A percentile compares a stretch with the other conserved stretches of the same genome.
Conservation (phyloP, 2,329 filamentous ascomycete species). For the Cytospora leucostoma region DNA sequence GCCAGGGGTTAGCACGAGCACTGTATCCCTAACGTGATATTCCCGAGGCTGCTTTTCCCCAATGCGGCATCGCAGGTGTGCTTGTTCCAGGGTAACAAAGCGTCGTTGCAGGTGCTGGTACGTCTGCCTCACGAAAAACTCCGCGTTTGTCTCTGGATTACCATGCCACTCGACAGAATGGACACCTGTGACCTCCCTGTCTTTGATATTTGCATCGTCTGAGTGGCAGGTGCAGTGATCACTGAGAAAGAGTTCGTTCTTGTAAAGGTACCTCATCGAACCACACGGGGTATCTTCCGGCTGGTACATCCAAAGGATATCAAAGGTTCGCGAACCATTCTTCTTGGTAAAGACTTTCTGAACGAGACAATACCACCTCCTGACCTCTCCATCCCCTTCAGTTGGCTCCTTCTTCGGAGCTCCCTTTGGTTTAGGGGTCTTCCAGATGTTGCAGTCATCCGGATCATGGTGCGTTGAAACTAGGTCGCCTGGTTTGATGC, state of each 20-base stretch:
- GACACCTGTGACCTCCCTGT: conserved; percentile 57
- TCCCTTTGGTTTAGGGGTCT: not conserved
- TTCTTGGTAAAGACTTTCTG: conserved; percentile 48
- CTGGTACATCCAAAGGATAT: conserved; percentile 74
- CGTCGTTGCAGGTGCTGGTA: conserved; percentile 62
- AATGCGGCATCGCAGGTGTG: conserved; percentile 57
- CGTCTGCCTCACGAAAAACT: conserved; percentile 71
- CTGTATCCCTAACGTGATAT: conserved; percentile 59
- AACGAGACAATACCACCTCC: conserved; percentile 72
- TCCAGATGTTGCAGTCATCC: conserved; percentile 44
- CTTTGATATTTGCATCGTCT: conserved; percentile 45
- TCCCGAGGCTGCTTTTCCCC: conserved; percentile 28
- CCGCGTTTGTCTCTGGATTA: conserved; percentile 46
- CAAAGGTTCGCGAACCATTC: conserved; percentile 48
- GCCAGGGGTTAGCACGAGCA: conserved; percentile 48
- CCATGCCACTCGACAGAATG: conserved; percentile 62
- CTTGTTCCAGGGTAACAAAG: conserved; percentile 59
- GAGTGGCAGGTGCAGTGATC: conserved; percentile 72
- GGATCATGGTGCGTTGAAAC: conserved; percentile 50
- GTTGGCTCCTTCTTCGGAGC: conserved; percentile 43
- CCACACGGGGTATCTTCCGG: conserved; percentile 71
- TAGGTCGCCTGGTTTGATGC: conserved; percentile 49
- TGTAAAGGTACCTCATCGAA: conserved; percentile 66
- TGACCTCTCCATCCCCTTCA: conserved; percentile 10
- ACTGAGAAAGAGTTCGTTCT: conserved; percentile 75